Evolutionary conservation across 1,284 basidiomycete genomes (phyloP).

Genomic region (Pseudozyma flocculosa): DNA sequence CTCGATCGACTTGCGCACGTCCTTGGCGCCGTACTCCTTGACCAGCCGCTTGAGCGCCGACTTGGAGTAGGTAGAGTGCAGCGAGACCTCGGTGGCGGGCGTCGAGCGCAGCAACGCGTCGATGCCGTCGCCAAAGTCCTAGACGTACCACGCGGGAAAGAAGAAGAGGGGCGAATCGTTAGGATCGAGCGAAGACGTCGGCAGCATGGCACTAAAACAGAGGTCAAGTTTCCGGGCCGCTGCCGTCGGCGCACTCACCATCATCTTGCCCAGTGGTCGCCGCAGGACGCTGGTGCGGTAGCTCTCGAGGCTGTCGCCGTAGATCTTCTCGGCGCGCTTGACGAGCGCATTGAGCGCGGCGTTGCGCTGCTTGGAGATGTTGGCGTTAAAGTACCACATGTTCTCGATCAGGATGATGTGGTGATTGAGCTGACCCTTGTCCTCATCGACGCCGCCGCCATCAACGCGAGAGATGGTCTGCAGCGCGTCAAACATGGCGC

Average conservation of each 20-base stretch:
- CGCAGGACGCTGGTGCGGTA: constrained; percentile 87
- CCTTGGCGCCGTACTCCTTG: constrained; percentile 83
- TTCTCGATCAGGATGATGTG: constrained; percentile 96
- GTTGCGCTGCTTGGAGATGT: constrained; percentile 65
- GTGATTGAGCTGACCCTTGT: constrained; percentile 94
- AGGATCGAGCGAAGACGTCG: no score
- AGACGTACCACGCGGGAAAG: no score
- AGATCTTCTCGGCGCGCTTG: constrained; percentile 75
- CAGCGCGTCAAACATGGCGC: constrained; percentile 84
- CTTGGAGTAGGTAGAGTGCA: constrained; percentile 75
- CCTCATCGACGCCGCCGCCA: constrained; percentile 63
- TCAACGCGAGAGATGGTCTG: constrained; percentile 92
- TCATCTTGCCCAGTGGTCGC: constrained; percentile 80
- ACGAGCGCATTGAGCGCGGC: constrained; percentile 67
- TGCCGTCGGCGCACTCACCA: no score
- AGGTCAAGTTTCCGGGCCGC: no score
- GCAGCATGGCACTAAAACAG: no score
- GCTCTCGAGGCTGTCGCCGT: constrained; percentile 79
- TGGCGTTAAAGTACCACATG: constrained; percentile 87
- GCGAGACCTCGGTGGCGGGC: constrained; percentile 74
- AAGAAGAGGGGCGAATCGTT: no score
- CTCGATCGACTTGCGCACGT: constrained; percentile 79
- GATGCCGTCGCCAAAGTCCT: constrained; percentile 94
- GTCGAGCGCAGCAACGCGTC: constrained; percentile 81
- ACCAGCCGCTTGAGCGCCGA: constrained; percentile 77